These are phyloP conservation scores for Asterochloris sp. DNA, from an alignment of 139 green algal species.

Conservation along the genomic window DNA sequence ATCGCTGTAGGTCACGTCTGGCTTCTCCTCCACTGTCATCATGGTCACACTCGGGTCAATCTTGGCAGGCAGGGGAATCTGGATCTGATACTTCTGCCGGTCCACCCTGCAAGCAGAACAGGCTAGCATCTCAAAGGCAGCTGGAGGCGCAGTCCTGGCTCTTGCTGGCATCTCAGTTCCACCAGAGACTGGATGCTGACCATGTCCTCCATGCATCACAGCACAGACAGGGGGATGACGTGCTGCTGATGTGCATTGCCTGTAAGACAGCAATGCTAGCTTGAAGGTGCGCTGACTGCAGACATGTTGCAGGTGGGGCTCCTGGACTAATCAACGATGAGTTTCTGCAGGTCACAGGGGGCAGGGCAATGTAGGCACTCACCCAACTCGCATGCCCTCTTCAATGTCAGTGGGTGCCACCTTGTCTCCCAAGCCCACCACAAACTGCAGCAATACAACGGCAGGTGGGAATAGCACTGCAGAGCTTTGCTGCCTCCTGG, in stretches of 20 bases:
- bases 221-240: no score
- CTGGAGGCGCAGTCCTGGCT: no score
- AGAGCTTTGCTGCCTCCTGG: not conserved
- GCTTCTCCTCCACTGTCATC: slow-evolving; percentile 99
- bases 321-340: no score
- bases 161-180: no score
- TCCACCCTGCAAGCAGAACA: slow-evolving; percentile 69
- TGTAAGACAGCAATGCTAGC: no score
- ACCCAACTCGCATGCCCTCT: slow-evolving; percentile 98
- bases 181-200: no score
- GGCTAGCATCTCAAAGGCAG: not conserved
- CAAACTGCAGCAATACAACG: slow-evolving; percentile 68
- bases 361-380: slow-evolving; percentile 2
- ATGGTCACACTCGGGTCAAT: slow-evolving; percentile 99
- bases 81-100: slow-evolving; percentile 96
- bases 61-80: slow-evolving; percentile 98
- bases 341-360: no score
- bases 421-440: slow-evolving; percentile 95
- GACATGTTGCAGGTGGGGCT: no score
- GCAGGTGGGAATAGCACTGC: not conserved
- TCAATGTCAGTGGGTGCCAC: slow-evolving; percentile 99
- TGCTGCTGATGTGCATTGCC: no score
- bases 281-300: no score
- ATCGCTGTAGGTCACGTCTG: slow-evolving; percentile 94
- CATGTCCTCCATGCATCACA: no score